These are phyloP conservation scores for Pseudogymnoascus sp. DNA, from an alignment of 2,329 filamentous ascomycete genomes.

Conservation along the genomic window DNA sequence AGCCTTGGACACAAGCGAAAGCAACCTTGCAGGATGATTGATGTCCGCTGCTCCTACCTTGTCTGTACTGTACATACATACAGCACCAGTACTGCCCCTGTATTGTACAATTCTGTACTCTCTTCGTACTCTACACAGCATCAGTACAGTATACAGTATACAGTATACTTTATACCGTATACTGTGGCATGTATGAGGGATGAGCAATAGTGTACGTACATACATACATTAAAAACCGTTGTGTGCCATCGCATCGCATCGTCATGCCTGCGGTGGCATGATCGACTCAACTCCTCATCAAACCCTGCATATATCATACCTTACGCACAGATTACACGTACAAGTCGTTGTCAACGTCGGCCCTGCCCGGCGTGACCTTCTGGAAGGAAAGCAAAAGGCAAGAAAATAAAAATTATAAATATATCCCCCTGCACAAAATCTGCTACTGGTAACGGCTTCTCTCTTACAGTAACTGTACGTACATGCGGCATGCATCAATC, in stretches of 20 bases:
- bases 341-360: neutral
- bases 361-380: neutral
- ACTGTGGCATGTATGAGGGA: too few relatives aligned
- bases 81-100: neutral
- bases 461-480: neutral
- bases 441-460: neutral
- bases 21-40: neutral
- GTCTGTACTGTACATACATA: neutral
- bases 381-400: neutral
- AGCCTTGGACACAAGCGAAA: neutral
- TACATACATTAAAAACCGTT: too few relatives aligned
- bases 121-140: neutral
- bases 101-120: neutral
- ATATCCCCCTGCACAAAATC: neutral
- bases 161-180: too few relatives aligned
- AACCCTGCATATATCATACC: conserved; percentile 1
- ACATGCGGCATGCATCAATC: neutral
- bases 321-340: neutral
- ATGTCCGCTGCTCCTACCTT: neutral
- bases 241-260: too few relatives aligned
- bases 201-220: too few relatives aligned
- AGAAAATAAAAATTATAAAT: neutral
- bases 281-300: neutral
- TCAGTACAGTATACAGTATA: too few relatives aligned
- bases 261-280: neutral